A percentile compares a stretch with the other conserved stretches of the same genome.
Conservation (phyloP, 805 yeast species). For the Ogataea wickerhamii region DNA sequence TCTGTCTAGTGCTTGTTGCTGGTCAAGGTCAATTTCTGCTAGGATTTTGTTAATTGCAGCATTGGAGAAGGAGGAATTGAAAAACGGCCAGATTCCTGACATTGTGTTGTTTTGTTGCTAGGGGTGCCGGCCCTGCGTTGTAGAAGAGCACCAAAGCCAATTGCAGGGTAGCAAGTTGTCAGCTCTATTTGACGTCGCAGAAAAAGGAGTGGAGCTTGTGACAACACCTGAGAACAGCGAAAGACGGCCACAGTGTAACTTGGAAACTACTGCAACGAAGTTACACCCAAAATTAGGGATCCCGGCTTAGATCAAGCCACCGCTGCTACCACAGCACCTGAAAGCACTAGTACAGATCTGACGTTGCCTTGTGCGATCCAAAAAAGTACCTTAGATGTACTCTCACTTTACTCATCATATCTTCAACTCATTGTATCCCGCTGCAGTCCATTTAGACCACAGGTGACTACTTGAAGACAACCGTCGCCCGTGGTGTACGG, state of each 20-base stretch:
- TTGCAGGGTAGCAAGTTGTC: too few relatives aligned
- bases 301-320: too few relatives aligned
- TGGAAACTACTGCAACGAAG: neutral
- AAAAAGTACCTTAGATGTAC: too few relatives aligned
- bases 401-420: too few relatives aligned
- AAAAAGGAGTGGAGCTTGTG: too few relatives aligned
- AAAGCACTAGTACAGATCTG: too few relatives aligned
- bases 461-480: neutral
- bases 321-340: too few relatives aligned
- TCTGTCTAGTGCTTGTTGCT: conserved; percentile 19
- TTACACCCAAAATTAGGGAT: too few relatives aligned
- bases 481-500: conserved; percentile 3
- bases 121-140: neutral
- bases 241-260: neutral
- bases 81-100: conserved; percentile 40
- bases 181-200: too few relatives aligned
- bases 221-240: neutral
- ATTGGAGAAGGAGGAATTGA: conserved; percentile 35
- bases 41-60: conserved; percentile 35
- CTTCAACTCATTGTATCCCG: neutral
- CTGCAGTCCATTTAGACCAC: neutral
- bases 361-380: too few relatives aligned
- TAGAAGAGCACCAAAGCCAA: neutral
- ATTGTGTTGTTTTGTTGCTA: conserved; percentile 11
- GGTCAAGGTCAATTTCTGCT: conserved; percentile 36